Conservation (phyloP, 2,329 filamentous ascomycete genomes). For the Graphilbum ipis-grandicollis region DNA sequence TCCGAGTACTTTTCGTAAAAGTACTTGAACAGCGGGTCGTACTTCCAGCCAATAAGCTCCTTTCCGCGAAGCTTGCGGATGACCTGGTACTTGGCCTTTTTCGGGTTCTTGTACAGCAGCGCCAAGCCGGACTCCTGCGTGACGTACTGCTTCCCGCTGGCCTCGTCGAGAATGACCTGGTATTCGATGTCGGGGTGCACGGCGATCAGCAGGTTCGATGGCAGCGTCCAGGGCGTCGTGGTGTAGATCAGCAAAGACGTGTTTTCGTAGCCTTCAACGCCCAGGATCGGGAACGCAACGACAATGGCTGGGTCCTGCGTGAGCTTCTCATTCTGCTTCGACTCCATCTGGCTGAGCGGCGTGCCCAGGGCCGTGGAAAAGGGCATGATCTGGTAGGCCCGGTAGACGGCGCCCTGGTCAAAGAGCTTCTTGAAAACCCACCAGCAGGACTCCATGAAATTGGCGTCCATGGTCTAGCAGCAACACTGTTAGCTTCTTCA, state of each 20-base stretch:
- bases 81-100: slow-evolving; percentile 86
- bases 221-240: slow-evolving; percentile 66
- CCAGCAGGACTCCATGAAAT: slow-evolving; percentile 92
- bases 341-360: slow-evolving; percentile 82
- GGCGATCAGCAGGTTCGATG: slow-evolving; percentile 57
- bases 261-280: slow-evolving; percentile 60
- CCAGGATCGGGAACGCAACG: slow-evolving; percentile 67
- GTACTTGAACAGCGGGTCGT: slow-evolving; percentile 78
- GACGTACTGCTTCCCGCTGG: slow-evolving; percentile 68
- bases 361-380: slow-evolving; percentile 86
- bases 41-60: slow-evolving; percentile 77
- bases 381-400: slow-evolving; percentile 83
- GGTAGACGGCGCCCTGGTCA: slow-evolving; percentile 78
- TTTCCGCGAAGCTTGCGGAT: slow-evolving; percentile 65
- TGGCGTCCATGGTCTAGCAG: slow-evolving; percentile 68
- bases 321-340: slow-evolving; percentile 88
- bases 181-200: slow-evolving; percentile 67
- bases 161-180: slow-evolving; percentile 69
- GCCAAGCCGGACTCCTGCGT: slow-evolving; percentile 65
- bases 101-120: slow-evolving; percentile 83
- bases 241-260: slow-evolving; percentile 75
- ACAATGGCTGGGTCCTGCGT: slow-evolving; percentile 82
- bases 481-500: slow-evolving; percentile 18
- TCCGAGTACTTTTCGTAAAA: slow-evolving; percentile 83
- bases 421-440: slow-evolving; percentile 93